Conservation (phyloP, 305 asterid species). For the Striga hermonthica region DNA sequence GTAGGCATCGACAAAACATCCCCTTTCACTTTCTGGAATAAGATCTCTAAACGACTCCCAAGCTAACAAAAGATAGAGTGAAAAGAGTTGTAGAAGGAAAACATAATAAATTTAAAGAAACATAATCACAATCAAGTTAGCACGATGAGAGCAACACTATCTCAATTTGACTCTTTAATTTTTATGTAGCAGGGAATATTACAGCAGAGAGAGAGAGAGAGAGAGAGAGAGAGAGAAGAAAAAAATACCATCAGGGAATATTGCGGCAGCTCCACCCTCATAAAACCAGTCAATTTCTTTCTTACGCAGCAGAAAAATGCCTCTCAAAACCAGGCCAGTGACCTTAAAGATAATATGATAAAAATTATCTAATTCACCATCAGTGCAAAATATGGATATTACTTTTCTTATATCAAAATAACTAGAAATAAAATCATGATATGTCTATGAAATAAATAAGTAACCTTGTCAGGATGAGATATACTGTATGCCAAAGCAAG, state of each 20-base stretch:
- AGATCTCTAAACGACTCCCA: conserved; percentile 96
- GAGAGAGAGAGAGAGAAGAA: neutral
- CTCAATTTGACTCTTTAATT: neutral
- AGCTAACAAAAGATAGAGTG: conserved; percentile 44
- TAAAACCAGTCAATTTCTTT: conserved; percentile 97
- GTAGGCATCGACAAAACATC: conserved; percentile 74
- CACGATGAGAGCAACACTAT: conserved; percentile 7
- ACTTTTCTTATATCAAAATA: conserved; percentile 12
- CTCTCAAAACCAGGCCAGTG: conserved; percentile 84
- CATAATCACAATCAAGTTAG: conserved; percentile 13
- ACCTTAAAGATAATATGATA: conserved; percentile 50
- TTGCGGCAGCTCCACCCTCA: conserved; percentile 98
- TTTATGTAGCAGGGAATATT: neutral
- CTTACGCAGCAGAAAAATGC: conserved; percentile 87
- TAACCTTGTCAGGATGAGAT: conserved; percentile 86
- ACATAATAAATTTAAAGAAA: neutral
- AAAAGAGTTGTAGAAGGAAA: neutral
- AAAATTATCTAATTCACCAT: conserved; percentile 13
- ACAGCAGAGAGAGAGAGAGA: neutral
- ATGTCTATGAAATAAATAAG: conserved; percentile 15
- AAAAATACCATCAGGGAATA: conserved; percentile 85
- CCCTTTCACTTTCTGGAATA: conserved; percentile 89
- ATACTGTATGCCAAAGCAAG: conserved; percentile 87
- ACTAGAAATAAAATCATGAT: conserved; percentile 5
- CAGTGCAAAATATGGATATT: conserved; percentile 2